Conservation (phyloP, 2,329 filamentous ascomycete species). For the Xylariaceae sp. region DNA sequence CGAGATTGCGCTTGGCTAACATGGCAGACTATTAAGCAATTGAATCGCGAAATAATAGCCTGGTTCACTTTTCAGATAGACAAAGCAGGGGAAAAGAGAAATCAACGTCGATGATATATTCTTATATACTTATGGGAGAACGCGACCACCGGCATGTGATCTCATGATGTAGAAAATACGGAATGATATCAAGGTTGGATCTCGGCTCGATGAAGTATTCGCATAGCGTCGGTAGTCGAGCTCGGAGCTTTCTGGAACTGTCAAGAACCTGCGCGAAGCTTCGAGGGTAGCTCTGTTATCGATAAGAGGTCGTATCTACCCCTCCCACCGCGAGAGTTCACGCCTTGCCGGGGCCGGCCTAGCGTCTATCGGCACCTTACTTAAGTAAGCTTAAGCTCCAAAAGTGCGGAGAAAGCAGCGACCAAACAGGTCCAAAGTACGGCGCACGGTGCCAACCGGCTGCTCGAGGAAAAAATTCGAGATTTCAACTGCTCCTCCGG, state of each 20-base stretch:
- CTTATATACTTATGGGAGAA: background rate
- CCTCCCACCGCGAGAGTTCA: background rate
- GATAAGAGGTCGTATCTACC: constrained; percentile 16
- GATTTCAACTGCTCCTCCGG: constrained; percentile 24
- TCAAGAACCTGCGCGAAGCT: constrained; percentile 14
- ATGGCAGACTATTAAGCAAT: constrained; percentile 27
- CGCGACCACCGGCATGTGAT: background rate
- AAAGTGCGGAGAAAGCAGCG: background rate
- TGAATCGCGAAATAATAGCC: background rate
- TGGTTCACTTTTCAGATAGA: too few species aligned
- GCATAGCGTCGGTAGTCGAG: constrained; percentile 18
- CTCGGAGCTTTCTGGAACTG: constrained; percentile 30
- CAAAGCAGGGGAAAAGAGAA: constrained; percentile 1
- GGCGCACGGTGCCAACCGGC: constrained; percentile 6
- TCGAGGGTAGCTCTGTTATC: constrained; percentile 13
- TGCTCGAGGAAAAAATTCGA: constrained; percentile 26
- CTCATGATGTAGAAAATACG: constrained; percentile 7
- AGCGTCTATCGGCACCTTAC: background rate
- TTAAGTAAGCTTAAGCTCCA: background rate
- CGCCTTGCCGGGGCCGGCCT: background rate
- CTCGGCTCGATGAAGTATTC: too few species aligned
- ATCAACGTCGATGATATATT: constrained; percentile 13
- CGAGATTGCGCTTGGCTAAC: constrained; percentile 37
- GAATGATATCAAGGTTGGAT: too few species aligned
- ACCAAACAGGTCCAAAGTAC: background rate